These are phyloP conservation scores for Fonsecaea nubica DNA, from an alignment of 2,329 filamentous ascomycete genomes.

Conservation along the genomic window DNA sequence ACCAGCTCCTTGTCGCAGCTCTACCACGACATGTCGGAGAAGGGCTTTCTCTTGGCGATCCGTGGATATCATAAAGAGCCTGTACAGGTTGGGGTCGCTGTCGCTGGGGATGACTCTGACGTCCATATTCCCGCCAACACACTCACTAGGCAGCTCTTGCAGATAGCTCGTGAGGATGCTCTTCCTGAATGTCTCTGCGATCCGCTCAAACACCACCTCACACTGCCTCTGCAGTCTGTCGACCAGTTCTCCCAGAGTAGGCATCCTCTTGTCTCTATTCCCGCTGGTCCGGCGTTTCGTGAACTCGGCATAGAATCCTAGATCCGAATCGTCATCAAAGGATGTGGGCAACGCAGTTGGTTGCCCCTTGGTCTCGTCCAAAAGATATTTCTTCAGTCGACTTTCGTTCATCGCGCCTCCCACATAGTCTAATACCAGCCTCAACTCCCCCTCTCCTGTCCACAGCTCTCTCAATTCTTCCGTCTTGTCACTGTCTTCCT, in stretches of 20 bases:
- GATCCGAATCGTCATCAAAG: conserved; percentile 36
- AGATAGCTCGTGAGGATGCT: conserved; percentile 65
- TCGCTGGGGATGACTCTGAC: conserved; percentile 29
- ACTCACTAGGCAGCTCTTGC: conserved; percentile 23
- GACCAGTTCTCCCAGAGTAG: conserved; percentile 69
- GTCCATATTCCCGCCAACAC: conserved; percentile 22
- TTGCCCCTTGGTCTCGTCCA: conserved; percentile 40
- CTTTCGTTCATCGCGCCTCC: conserved; percentile 49
- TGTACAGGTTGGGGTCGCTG: conserved; percentile 23
- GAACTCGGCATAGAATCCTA: conserved; percentile 55
- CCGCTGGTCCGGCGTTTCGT: conserved; percentile 59
- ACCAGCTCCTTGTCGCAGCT: conserved; percentile 21
- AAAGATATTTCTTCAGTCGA: conserved; percentile 46
- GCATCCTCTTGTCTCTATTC: conserved; percentile 57
- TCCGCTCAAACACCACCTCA: conserved; percentile 67
- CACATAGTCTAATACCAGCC: conserved; percentile 78
- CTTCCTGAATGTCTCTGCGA: conserved; percentile 72
- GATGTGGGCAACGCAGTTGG: not conserved
- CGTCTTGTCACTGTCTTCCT: conserved; percentile 62
- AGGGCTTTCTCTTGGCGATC: conserved; percentile 6
- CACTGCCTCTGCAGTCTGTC: conserved; percentile 65
- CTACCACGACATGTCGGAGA: conserved; percentile 18
- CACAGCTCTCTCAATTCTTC: conserved; percentile 76
- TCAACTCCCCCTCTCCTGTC: conserved; percentile 66
- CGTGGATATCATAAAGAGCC: conserved; percentile 20